phyloP scores from a whole-genome alignment of 1,284 basidiomycete genomes.

The Leccinum insolens region DNA sequence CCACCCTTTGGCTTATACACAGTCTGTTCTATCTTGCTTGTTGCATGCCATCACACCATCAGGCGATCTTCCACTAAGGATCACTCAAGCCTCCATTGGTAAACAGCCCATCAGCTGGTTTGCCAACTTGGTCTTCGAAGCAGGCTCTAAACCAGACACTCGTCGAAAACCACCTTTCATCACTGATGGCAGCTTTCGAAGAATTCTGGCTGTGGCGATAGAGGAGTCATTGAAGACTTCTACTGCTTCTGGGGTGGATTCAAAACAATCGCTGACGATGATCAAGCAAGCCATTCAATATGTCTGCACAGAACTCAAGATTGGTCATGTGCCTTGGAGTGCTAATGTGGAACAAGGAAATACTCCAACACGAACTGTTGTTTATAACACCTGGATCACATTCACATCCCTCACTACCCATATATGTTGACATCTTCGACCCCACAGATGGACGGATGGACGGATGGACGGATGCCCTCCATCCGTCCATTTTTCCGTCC shows the following conservation, averaged over 20 bases:
- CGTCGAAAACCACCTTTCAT: not conserved
- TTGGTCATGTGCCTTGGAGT: not conserved
- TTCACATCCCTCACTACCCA: no score
- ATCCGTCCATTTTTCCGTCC: no score
- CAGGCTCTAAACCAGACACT: not conserved
- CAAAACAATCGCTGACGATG: no score
- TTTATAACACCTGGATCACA: no score
- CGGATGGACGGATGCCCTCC: no score
- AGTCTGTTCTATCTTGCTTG: not conserved
- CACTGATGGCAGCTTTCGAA: not conserved
- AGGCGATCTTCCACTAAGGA: not conserved
- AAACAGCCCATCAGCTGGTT: not conserved
- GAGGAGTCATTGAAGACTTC: not conserved
- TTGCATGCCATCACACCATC: not conserved
- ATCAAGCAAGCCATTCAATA: not conserved
- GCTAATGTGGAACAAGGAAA: not conserved
- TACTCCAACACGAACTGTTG: accelerated
- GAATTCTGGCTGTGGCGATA: not conserved
- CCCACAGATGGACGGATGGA: no score
- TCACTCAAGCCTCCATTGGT: not conserved
- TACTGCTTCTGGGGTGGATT: not conserved
- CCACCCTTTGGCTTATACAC: not conserved
- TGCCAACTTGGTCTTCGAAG: not conserved
- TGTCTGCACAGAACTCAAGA: not conserved
- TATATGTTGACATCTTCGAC: no score